Evolutionary conservation across 2,329 filamentous ascomycete genomes (phyloP).

Genomic region (Leptodontidium sp.): DNA sequence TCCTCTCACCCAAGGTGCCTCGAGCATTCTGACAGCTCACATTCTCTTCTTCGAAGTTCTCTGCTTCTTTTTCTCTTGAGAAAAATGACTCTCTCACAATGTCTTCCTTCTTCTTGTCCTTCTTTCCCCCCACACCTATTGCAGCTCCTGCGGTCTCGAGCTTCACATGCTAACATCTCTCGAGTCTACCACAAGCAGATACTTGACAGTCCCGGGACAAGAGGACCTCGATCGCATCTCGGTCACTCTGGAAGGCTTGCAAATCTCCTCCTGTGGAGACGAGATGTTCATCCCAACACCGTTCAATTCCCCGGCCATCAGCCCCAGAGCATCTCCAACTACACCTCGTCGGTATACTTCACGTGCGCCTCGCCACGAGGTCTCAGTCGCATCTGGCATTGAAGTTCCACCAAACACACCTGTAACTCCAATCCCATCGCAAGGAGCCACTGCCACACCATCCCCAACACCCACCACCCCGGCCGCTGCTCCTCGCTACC

Average conservation of each 20-base stretch:
- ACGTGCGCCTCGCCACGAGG: too few species aligned
- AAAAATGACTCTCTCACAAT: not conserved
- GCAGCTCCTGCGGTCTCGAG: not conserved
- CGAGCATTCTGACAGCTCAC: too few species aligned
- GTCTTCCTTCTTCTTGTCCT: not conserved
- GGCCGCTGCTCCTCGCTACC: not conserved
- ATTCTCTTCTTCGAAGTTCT: too few species aligned
- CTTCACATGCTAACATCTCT: slow-evolving; percentile 2
- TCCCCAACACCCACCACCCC: not conserved
- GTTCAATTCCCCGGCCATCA: not conserved
- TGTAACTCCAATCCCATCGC: not conserved
- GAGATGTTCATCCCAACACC: slow-evolving; percentile 9
- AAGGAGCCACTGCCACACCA: not conserved
- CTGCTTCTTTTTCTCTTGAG: not conserved
- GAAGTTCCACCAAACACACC: not conserved
- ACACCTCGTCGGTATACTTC: not conserved
- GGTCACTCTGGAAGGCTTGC: not conserved
- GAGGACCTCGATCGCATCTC: not conserved
- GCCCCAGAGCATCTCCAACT: slow-evolving; percentile 12
- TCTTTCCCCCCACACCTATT: not conserved
- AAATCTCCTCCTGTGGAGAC: slow-evolving; percentile 11
- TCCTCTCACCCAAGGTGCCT: too few species aligned
- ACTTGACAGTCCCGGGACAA: not conserved
- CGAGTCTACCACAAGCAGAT: not conserved
- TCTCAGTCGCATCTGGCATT: not conserved